phyloP scores from a whole-genome alignment of 1,284 basidiomycete genomes.

The Somion occarium region DNA sequence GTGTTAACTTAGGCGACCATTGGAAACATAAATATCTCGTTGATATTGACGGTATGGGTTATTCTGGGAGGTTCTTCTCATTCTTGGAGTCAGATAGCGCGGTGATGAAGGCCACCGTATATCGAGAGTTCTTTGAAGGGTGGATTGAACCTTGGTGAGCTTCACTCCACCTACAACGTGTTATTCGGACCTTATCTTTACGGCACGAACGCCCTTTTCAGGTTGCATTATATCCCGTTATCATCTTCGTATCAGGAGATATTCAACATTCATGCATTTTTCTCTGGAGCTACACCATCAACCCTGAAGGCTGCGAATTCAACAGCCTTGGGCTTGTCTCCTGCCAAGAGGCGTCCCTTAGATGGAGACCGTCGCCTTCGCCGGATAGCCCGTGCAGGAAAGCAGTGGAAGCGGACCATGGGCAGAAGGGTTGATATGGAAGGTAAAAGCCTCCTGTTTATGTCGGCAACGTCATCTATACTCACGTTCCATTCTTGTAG shows the following conservation, averaged over 20 bases:
- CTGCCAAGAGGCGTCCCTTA: constrained; percentile 33
- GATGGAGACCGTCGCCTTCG: constrained; percentile 74
- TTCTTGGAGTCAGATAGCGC: constrained; percentile 86
- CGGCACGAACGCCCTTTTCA: constrained; percentile 24
- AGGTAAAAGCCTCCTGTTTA: constrained; percentile 44
- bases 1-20: constrained; percentile 78
- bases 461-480: too few species aligned
- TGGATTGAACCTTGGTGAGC: constrained; percentile 81
- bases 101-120: constrained; percentile 85
- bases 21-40: constrained; percentile 93
- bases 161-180: neutral
- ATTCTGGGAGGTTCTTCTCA: constrained; percentile 85
- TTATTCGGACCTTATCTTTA: constrained; percentile 6
- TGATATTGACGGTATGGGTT: constrained; percentile 94
- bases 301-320: constrained; percentile 55
- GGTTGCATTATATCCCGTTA: constrained; percentile 92
- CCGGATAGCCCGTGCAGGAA: constrained; percentile 82
- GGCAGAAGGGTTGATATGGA: constrained; percentile 87
- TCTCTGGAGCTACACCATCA: constrained; percentile 72
- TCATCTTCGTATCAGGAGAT: constrained; percentile 84
- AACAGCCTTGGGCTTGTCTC: constrained; percentile 26
- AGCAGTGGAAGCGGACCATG: constrained; percentile 84
- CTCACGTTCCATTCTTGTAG: constrained; percentile 32
- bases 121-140: constrained; percentile 84
- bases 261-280: constrained; percentile 89